Base-by-base conservation (phyloP, 2,329 filamentous ascomycete species). In the Truncatella angustata region DNA sequence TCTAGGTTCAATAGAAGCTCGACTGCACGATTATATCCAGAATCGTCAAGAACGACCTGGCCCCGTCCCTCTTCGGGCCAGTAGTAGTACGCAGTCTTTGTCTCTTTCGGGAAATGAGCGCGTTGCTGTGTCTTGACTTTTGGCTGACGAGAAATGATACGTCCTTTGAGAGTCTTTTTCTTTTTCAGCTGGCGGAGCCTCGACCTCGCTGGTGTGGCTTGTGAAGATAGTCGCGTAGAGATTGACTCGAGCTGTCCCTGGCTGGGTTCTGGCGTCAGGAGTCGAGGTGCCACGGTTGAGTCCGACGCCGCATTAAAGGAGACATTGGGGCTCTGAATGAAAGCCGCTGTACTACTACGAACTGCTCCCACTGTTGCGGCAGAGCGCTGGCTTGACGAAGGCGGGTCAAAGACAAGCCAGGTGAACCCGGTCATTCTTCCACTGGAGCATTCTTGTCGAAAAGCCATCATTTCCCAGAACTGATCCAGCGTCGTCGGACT, bases 381-480 rank as follows among this genome's bases (percentile, higher is more conserved):
- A 54, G 24, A 37, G 7, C n/a, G 28, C 6, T 20, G 10, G 23
- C 20, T 43, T 9, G 54, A 40, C 16, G 52, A 21, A 28, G 48
- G 32, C 16, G 84, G 78, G 30, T 91, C 87, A 58, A 97, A 88
- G 0, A 97, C 86, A 23, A 97, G 74, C 93, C 95, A 99, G 23
- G 97, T 79, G 60, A 99, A 99, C 0, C 95, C 95, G 0, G 96
- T 95, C 64, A 96, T 79, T 16, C 92, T 81, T 0, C 94, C 95
- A 30, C 91, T 90, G 1, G 92, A 96, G 65, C 94, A 99, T 66
- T 99, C 94, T 67, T 97, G 94, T 52, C 94, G 80, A 65, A 90
- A 97, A 0, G 92, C 87, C 93, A 99, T 97, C 80, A 96, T 88
- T 56, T 99, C 94, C 94, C 94, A 99, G 64, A 99, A 99, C 60